Percentiles rank a stretch among this genome's conserved stretches.
Evolutionary conservation across 2,329 filamentous ascomycete species (phyloP).

Genomic region (Emergomyces pasteurianus): DNA sequence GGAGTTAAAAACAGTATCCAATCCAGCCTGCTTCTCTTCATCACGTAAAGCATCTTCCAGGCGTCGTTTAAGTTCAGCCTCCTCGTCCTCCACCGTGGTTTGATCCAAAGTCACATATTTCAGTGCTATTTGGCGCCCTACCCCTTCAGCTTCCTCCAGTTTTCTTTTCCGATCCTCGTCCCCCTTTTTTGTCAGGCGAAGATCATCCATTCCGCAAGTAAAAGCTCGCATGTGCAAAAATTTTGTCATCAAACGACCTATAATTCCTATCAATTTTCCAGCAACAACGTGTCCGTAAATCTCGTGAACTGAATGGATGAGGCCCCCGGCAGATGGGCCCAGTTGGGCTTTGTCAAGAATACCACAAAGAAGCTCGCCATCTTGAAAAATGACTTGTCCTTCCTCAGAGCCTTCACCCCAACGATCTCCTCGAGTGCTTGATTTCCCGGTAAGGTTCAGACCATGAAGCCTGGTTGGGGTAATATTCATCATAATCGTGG

Average conservation of each 20-base stretch:
- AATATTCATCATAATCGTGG: slow-evolving; percentile 86
- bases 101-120: slow-evolving; percentile 78
- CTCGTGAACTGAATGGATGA: slow-evolving; percentile 88
- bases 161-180: slow-evolving; percentile 59
- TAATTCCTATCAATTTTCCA: slow-evolving; percentile 74
- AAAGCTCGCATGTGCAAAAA: slow-evolving; percentile 90
- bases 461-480: slow-evolving; percentile 63
- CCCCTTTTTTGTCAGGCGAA: slow-evolving; percentile 69
- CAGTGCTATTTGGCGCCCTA: slow-evolving; percentile 69
- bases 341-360: slow-evolving; percentile 95
- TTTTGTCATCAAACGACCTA: slow-evolving; percentile 80
- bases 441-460: slow-evolving; percentile 67
- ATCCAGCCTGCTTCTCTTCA: slow-evolving; percentile 74
- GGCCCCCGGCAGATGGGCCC: slow-evolving; percentile 71
- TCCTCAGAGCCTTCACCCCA: slow-evolving; percentile 68
- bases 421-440: slow-evolving; percentile 62
- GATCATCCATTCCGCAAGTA: slow-evolving; percentile 93
- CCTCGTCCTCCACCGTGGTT: slow-evolving; percentile 47
- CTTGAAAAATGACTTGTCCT: slow-evolving; percentile 65
- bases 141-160: slow-evolving; percentile 52
- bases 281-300: slow-evolving; percentile 80
- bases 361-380: slow-evolving; percentile 78
- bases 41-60: slow-evolving; percentile 85
- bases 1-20: slow-evolving; percentile 79
- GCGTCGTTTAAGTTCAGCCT: slow-evolving; percentile 61